Evolutionary conservation across 371 early-diverging fungal genomes (phyloP), one percentile per base, ranked within the genome.

Genomic region (Basidiobolus meristosporus): DNA sequence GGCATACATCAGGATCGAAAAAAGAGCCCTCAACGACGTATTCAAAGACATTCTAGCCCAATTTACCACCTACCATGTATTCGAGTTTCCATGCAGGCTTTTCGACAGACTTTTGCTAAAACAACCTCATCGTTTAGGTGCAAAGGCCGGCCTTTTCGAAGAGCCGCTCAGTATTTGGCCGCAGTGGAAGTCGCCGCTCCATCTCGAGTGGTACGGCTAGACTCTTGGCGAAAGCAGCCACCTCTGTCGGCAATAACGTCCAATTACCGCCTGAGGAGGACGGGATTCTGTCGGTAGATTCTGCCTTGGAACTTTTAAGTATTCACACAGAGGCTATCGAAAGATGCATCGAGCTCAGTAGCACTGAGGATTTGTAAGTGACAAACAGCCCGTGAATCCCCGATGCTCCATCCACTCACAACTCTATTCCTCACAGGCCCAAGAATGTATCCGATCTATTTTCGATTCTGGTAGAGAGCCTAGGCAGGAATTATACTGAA

Each of bases 301-400:
- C 67, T 9, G 68, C 69, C 19, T 45, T 77, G 36, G 56, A 70
- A 32, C 51, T 90, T 42, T 60, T 90, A 9, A 68, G 73, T 43
- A 72, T 88, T 26, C 91, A 93, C 54, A 68, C 83, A 1, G 91
- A 90, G 53, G 76, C 86, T 6, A 66, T 87, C 30, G 57, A 70
- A 18, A 70, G 95, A 17, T 82, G 87, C 40, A 68, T 77, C 14
- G 85, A 88, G 50, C 59, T 92, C 33, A 68, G 74, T 28, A 70
- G 69, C 45, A 50, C 70, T 11, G 60, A 67, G 36, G 82, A 82
- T 43, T 48, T 77, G 76, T 75, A 58, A 50, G 62, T 41, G 22
- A 16, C 17, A 10, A 2, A 31, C n/a, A 22, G 31, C 28, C 32
- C 5, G 18, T 21, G 31, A 17, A 23, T 19, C 30, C 29, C 20